phyloP scores from a whole-genome alignment of 78 protist species.

The Tieghemostelium lacteum region DNA sequence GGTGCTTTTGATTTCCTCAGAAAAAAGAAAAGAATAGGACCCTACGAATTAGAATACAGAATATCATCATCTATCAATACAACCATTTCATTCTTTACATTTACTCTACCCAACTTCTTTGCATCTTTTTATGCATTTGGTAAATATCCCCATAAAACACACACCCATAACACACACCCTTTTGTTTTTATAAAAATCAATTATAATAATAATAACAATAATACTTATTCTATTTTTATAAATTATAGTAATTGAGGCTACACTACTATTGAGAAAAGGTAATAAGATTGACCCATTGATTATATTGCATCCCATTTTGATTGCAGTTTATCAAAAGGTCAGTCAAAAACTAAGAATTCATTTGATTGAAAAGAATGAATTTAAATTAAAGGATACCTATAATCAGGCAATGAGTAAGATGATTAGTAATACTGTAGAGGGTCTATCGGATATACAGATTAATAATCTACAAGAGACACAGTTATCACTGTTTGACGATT shows the following conservation, averaged over 20 bases:
- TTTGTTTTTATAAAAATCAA: background rate
- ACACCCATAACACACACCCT: no score
- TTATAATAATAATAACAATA: background rate
- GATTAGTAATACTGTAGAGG: constrained; percentile 52
- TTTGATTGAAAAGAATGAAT: constrained; percentile 38
- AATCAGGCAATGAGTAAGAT: constrained; percentile 60
- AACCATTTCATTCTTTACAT: constrained; percentile 72
- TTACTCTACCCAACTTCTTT: constrained; percentile 51
- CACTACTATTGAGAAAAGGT: constrained; percentile 11
- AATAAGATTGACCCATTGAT: constrained; percentile 59
- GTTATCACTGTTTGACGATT: constrained; percentile 45
- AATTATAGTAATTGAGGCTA: constrained; percentile 35
- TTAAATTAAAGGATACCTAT: constrained; percentile 49
- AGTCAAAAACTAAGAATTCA: constrained; percentile 50
- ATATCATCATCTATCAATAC: constrained; percentile 69
- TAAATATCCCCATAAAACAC: background rate
- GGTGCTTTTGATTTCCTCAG: constrained; percentile 71
- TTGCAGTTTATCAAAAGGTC: constrained; percentile 71
- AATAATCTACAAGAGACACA: constrained; percentile 80
- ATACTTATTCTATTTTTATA: background rate
- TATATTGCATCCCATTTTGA: constrained; percentile 62
- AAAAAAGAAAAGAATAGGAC: constrained; percentile 70
- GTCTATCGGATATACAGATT: constrained; percentile 70
- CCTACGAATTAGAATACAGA: constrained; percentile 53
- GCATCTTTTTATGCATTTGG: constrained; percentile 64